Evolutionary conservation across 345 rosid species (phyloP), one percentile per base, ranked within the genome.

Genomic region (thale cress (Arabidopsis thaliana)): DNA sequence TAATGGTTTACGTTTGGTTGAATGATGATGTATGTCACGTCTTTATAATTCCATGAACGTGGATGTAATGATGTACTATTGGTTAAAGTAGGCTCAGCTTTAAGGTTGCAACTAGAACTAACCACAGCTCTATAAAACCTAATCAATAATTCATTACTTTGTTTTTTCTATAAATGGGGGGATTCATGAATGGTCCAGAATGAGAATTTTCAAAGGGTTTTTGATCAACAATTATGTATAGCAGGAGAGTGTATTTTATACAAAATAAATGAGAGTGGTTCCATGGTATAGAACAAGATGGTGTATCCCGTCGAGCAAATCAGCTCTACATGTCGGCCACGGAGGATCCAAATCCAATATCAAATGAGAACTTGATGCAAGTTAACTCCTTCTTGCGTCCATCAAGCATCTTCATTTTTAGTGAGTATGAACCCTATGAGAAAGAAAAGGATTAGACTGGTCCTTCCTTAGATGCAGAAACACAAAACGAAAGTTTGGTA

Each of bases 351-450:
- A 91, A 84, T 53, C 96, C 94, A 16, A 95, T 90, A 48, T 36
- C 63, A 78, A 95, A 95, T 69, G 81, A 86, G 64, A 95, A 95
- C 63, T 74, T 57, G 70, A 92, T 92, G 87, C 99, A 95, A 57
- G 98, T 87, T 59, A 95, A 67, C 80, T 85, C 84, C 33, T 69
- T 37, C 25, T 82, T 80, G 24, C 79, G 69, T 33, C 72, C 85
- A 56, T 86, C 89, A 12, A 68, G 28, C 97, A 95, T 92, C 90
- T 80, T 92, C 99, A 95, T 92, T 70, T 83, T 88, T 51, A 95
- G 90, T 41, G 96, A 68, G 85, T 92, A 95, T 4, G 96, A 66
- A 16, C 99, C 97, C 99, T 90, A 85, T 80, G 56, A 63, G 9
- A 70, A 38, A n/a, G 2, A 41, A 33, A 44, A 37, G 55, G n/a